Evolutionary conservation across 2,329 filamentous ascomycete genomes (phyloP).

Genomic region (Diaporthe sp.): DNA sequence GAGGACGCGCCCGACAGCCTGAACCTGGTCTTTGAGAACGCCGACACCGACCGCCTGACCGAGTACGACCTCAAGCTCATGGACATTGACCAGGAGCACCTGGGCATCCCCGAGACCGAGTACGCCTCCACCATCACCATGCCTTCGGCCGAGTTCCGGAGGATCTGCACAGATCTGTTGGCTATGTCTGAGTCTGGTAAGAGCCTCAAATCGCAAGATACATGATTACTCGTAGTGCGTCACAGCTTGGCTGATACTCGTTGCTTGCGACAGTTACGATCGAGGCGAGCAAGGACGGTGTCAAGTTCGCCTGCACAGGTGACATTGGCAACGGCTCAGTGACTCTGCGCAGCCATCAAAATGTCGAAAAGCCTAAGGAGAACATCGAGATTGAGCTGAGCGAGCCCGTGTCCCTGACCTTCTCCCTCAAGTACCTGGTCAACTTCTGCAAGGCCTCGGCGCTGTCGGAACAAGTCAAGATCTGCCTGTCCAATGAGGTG

Average conservation of each 20-base stretch:
- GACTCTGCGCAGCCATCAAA: conserved; percentile 88
- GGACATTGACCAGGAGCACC: conserved; percentile 99
- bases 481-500: conserved; percentile 96
- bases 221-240: background rate
- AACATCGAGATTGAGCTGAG: conserved; percentile 91
- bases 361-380: conserved; percentile 88
- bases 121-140: conserved; percentile 93
- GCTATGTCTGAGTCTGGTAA: conserved; percentile 95
- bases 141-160: conserved; percentile 91
- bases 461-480: conserved; percentile 85
- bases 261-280: conserved; percentile 79
- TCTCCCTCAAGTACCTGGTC: conserved; percentile 99
- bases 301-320: conserved; percentile 93
- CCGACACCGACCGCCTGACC: conserved; percentile 89
- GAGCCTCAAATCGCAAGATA: conserved; percentile 46
- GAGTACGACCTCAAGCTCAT: conserved; percentile 99
- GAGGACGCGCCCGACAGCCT: conserved; percentile 96
- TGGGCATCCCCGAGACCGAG: conserved; percentile 99
- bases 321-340: conserved; percentile 97
- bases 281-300: conserved; percentile 95
- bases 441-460: conserved; percentile 99
- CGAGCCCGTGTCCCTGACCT: conserved; percentile 94
- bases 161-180: conserved; percentile 93
- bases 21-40: conserved; percentile 95
- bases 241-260: conserved; percentile 1